A percentile compares a stretch with the other conserved stretches of the same genome.
Conservation (phyloP, 1,284 basidiomycete genomes). For the Microbotryum saponariae region DNA sequence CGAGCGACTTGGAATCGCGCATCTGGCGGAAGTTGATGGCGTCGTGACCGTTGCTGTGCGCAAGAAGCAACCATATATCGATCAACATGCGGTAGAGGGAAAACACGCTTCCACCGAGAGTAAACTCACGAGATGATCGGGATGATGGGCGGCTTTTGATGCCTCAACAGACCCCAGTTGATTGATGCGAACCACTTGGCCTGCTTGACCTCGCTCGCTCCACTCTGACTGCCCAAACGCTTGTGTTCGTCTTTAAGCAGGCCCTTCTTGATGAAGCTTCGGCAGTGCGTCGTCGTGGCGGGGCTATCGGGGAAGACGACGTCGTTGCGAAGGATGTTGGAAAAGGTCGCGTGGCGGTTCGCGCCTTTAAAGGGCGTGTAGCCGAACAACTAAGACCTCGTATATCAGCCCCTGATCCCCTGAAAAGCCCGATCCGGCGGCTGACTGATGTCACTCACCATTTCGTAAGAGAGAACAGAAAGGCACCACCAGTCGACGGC, state of each 20-base stretch:
- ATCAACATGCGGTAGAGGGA: background rate
- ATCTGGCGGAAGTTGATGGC: slow-evolving; percentile 77
- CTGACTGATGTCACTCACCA: too few relatives aligned
- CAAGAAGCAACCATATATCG: background rate
- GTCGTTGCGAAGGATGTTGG: slow-evolving; percentile 82
- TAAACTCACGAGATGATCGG: slow-evolving; percentile 38
- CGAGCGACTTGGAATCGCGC: slow-evolving; percentile 80
- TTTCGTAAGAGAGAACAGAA: background rate
- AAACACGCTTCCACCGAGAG: background rate
- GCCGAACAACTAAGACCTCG: slow-evolving; percentile 65
- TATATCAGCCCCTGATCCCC: too few relatives aligned
- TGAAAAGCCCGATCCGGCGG: too few relatives aligned
- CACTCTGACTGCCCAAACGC: slow-evolving; percentile 80
- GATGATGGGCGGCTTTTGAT: slow-evolving; percentile 76
- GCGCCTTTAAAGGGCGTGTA: slow-evolving; percentile 92
- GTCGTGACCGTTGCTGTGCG: slow-evolving; percentile 13
- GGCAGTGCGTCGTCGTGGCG: slow-evolving; percentile 75
- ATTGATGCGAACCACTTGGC: slow-evolving; percentile 97
- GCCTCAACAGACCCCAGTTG: slow-evolving; percentile 91
- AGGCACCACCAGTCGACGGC: slow-evolving; percentile 88
- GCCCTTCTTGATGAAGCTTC: slow-evolving; percentile 77
- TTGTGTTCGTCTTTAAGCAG: slow-evolving; percentile 89
- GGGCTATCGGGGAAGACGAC: slow-evolving; percentile 82
- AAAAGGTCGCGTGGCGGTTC: slow-evolving; percentile 90
- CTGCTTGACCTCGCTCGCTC: slow-evolving; percentile 96